Base-by-base conservation (phyloP, 495 filamentous ascomycete genomes). In the Hypoxylon perforatum region DNA sequence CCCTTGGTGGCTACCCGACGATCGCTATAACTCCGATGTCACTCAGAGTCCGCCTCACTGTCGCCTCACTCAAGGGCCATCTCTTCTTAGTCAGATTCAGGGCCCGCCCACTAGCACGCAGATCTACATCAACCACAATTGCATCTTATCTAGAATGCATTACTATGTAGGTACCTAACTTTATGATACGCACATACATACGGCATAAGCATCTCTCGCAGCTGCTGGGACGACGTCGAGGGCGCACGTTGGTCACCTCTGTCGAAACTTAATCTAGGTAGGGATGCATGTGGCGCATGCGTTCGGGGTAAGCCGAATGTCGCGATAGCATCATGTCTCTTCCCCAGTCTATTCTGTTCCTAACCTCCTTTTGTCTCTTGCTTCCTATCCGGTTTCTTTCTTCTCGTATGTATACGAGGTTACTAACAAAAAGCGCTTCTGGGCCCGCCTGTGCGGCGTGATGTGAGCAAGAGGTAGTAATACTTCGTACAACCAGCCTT, bases 401-500 rank as follows among this genome's bases (percentile, higher is more conserved):
- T 47, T 41, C 36, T 22, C 36, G 23, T 42, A 41, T 8, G 15
- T 36, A 25, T 23, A 41, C 59, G 35, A 59, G 18, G 36, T 28
- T 39, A 42, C 53, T 53, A 22, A 45, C 42, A 50, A 53, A 28
- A 59, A 38, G 54, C 36, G 28, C 48, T 33, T 30, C 56, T 38
- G 36, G 56, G 42, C 36, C 51, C 49, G 50, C 55, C 47, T 17
- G 61, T 57, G 57, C 56, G 35, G 55, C 44, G 54, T 63, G 48
- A 63, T 57, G 49, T 28, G 54, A 68, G 25, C 47, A 21, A 58
- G 57, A 62, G 38, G 58, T 57, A 62, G 64, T 44, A 62, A 49
- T 57, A 44, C 23, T 62, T 44, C 21, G 59, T 63, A 59, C 50
- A 33, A 46, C 56, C 50, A 53, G 52, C 61, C 66, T 65, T 23